Evolutionary conservation across 192 early-diverging fungal species (phyloP), one percentile per base, ranked within the genome.

Genomic region (Podila clonocystis): DNA sequence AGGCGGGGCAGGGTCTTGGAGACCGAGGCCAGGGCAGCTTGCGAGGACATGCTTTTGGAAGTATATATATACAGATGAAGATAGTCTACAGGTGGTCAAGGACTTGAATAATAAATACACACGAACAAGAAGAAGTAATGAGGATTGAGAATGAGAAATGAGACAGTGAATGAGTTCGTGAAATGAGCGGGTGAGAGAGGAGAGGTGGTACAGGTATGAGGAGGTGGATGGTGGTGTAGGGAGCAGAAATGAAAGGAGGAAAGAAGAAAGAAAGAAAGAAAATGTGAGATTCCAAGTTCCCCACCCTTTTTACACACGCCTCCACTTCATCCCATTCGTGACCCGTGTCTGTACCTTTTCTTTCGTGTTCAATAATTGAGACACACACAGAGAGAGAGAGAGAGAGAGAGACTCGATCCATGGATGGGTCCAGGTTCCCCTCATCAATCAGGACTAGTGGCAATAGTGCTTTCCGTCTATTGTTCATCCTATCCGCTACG

Each of bases 1-100:
- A 79, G 70, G 50, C 77, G 77, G n/a, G 77, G 77, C 30, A 80
- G 59, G 38, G 59, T 71, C 71, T 50, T 80, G 24, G 77, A 36
- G 52, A 70, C 77, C 34, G 77, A 36, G 52, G 77, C 77, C 34
- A 80, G 48, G 49, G 65, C 62, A 41, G 67, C 70, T 58, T 80
- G 77, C 7, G 66, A 73, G 30, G 77, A 73, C 77, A 80, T 80
- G 1, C 1, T 60, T 36, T 62, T 61, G 62, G 71, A 50, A 33
- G 48, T 13, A 38, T 22, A 61, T 30, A 19, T 13, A 52, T 17
- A 59, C 24, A 11, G 55, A 28, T 38, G 57, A 49, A 50, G 30
- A 24, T 1, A 34, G 20, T 28, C 33, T 55, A 67, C 31, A 61
- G 15, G 20, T 3, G 33, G 61, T 29, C 31, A 52, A 41, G 50